Conservation (phyloP, 495 filamentous ascomycete species). For the Aspergillus heteromorphus region DNA sequence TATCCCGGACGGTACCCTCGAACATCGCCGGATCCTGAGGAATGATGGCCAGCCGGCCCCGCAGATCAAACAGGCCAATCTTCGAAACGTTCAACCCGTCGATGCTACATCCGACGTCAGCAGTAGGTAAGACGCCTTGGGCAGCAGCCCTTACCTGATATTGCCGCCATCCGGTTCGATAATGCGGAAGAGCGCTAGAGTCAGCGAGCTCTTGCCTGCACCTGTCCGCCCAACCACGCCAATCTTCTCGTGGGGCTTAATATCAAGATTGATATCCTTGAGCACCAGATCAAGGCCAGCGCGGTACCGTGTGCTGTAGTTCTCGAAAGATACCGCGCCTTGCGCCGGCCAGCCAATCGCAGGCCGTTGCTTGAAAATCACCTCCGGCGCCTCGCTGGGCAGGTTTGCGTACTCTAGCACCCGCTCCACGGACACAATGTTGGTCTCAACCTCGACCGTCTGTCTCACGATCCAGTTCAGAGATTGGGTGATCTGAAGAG, state of each 20-base stretch:
- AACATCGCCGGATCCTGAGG: conserved; percentile 98
- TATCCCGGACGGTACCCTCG: conserved; percentile 92
- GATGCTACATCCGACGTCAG: conserved; percentile 47
- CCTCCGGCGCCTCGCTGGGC: conserved; percentile 92
- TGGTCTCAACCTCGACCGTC: conserved; percentile 98
- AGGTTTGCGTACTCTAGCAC: conserved; percentile 93
- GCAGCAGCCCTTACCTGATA: conserved; percentile 49
- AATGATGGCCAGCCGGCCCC: conserved; percentile 91
- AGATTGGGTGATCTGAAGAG: conserved; percentile 94
- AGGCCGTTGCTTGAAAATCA: conserved; percentile 81
- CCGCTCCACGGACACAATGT: conserved; percentile 97
- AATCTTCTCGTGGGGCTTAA: conserved; percentile 96
- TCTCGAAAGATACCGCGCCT: conserved; percentile 83
- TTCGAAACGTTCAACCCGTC: conserved; percentile 83
- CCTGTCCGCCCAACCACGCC: conserved; percentile 95
- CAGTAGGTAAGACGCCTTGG: conserved; percentile 1
- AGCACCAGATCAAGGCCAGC: conserved; percentile 84
- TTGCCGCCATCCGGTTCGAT: conserved; percentile 79
- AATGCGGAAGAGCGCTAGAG: conserved; percentile 89
- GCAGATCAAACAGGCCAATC: conserved; percentile 85
- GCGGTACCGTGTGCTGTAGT: conserved; percentile 92
- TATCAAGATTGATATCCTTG: conserved; percentile 84
- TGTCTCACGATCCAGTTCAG: conserved; percentile 99
- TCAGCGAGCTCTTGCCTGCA: conserved; percentile 93
- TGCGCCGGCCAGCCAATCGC: conserved; percentile 87